phyloP scores from a whole-genome alignment of 352 stramenopile genomes.

The Phytopythium helicoides region DNA sequence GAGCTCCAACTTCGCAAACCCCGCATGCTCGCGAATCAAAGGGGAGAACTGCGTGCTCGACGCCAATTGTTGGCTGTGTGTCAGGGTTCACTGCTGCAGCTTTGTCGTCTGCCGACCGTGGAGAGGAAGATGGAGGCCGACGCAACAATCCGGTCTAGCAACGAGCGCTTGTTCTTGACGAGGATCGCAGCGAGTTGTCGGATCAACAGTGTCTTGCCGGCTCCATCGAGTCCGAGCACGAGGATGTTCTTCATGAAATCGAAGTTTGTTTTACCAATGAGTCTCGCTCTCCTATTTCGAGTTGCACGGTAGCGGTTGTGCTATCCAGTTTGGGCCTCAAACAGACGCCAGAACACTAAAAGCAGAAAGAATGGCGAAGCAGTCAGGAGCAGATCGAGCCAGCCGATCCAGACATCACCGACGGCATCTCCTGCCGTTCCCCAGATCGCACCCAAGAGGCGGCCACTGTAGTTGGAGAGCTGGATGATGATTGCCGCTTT shows the following conservation, averaged over 20 bases:
- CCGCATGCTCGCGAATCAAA: constrained; percentile 36
- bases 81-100: constrained; percentile 17
- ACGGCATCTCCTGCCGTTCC: no score
- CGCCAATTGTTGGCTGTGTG: constrained; percentile 61
- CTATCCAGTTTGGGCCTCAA: no score
- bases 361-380: no score
- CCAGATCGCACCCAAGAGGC: no score
- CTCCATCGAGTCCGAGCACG: constrained; percentile 62
- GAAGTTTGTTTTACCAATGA: no score
- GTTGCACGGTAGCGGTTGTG: no score
- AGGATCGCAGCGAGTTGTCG: constrained; percentile 52
- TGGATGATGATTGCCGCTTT: no score
- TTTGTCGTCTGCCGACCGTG: constrained; percentile 14
- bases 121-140: constrained; percentile 17
- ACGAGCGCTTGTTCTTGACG: constrained; percentile 31
- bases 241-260: constrained; percentile 56
- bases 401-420: no score
- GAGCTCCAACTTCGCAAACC: constrained; percentile 63
- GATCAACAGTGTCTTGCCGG: constrained; percentile 69
- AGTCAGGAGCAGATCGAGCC: no score
- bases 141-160: constrained; percentile 39
- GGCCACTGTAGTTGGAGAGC: no score
- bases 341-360: no score
- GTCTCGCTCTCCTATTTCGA: no score
- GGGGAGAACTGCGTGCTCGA: constrained; percentile 54